phyloP scores from a whole-genome alignment of 306 rosid species.

The Prosopis cineraria region DNA sequence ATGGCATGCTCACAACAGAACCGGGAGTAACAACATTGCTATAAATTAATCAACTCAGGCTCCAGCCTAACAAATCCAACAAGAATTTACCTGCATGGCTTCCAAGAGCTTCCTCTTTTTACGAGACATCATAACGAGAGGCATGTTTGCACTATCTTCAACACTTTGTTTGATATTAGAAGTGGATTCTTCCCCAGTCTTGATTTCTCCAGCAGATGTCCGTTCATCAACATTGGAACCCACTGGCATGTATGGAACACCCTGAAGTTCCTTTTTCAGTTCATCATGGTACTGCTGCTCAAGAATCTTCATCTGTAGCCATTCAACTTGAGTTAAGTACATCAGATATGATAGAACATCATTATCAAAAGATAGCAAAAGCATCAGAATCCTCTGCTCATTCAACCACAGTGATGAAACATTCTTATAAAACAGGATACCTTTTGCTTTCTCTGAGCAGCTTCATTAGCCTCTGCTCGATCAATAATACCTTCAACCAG shows the following conservation, averaged over 20 bases:
- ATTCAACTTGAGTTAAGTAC: slow-evolving; percentile 25
- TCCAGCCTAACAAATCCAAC: not conserved
- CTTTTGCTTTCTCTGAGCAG: slow-evolving; percentile 71
- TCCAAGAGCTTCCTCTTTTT: slow-evolving; percentile 59
- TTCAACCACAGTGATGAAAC: not conserved
- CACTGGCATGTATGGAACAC: slow-evolving; percentile 43
- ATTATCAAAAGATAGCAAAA: not conserved
- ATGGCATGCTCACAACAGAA: not conserved
- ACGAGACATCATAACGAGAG: slow-evolving; percentile 50
- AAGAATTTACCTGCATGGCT: slow-evolving; percentile 68
- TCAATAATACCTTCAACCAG: slow-evolving; percentile 73
- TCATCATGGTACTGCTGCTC: slow-evolving; percentile 80
- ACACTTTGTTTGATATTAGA: slow-evolving; percentile 42
- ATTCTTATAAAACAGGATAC: slow-evolving; percentile 36
- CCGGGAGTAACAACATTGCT: not conserved
- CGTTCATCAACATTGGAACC: slow-evolving; percentile 41
- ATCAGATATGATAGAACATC: not conserved
- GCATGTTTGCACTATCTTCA: slow-evolving; percentile 42
- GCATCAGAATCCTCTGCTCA: not conserved
- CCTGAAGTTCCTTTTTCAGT: slow-evolving; percentile 72
- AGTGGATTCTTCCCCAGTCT: slow-evolving; percentile 49
- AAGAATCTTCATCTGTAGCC: slow-evolving; percentile 67
- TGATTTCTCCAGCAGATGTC: slow-evolving; percentile 40
- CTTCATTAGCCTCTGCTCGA: slow-evolving; percentile 84
- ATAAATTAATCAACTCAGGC: not conserved